phyloP scores from a whole-genome alignment of 108 stramenopile genomes.

The Cyclotella cryptica region DNA sequence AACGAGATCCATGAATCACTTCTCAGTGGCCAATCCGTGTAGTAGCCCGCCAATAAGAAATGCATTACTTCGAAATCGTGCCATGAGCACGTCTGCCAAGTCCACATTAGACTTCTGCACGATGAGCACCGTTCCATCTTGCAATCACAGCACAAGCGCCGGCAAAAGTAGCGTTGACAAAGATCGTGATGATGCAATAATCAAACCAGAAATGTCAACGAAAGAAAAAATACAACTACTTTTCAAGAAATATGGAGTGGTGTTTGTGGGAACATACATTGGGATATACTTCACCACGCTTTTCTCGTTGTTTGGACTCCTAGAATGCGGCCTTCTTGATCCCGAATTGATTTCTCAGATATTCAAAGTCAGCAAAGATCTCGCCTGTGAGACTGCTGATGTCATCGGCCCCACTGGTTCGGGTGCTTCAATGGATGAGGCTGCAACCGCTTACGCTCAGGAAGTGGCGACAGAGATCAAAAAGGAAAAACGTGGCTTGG shows the following conservation, averaged over 20 bases:
- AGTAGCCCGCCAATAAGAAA: no score
- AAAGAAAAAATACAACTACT: constrained; percentile 28
- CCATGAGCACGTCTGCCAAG: neutral
- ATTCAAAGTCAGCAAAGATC: constrained; percentile 50
- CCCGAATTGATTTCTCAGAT: constrained; percentile 59
- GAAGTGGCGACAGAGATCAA: constrained; percentile 54
- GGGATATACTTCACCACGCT: constrained; percentile 70
- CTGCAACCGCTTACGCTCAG: constrained; percentile 39
- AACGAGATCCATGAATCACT: no score
- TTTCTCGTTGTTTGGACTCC: constrained; percentile 58
- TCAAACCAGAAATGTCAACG: constrained; percentile 8
- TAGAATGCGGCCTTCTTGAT: constrained; percentile 81
- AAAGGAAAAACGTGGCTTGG: constrained; percentile 61
- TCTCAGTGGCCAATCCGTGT: no score
- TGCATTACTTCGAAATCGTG: no score
- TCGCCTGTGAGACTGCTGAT: constrained; percentile 53
- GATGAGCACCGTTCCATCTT: neutral
- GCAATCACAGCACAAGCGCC: neutral
- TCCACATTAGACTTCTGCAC: neutral
- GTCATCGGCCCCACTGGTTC: constrained; percentile 47
- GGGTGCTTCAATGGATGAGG: constrained; percentile 54
- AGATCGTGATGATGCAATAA: neutral
- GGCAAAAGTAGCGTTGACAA: neutral
- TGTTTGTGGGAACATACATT: constrained; percentile 79
- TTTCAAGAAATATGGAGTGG: constrained; percentile 66